phyloP scores from a whole-genome alignment of 2,329 filamentous ascomycete species.

The Amauroascus niger region DNA sequence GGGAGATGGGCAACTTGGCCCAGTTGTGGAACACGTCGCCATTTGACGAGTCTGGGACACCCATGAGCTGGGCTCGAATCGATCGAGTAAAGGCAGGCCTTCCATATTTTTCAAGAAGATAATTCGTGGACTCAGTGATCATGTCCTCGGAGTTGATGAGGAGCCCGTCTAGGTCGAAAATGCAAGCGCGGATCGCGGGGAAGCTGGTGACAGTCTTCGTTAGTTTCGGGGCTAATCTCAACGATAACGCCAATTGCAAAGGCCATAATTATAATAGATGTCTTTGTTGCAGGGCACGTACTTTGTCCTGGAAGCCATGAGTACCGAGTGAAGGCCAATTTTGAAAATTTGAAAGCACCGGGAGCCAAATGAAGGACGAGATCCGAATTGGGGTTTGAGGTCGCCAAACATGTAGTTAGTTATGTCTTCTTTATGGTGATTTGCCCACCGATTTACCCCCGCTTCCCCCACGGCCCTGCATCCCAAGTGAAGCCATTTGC shows the following conservation, averaged over 20 bases:
- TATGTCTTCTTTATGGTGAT: no score
- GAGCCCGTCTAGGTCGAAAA: slow-evolving; percentile 30
- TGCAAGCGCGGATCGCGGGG: slow-evolving; percentile 26
- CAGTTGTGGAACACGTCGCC: slow-evolving; percentile 27
- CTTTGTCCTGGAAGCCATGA: not conserved
- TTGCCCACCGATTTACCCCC: no score
- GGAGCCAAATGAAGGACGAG: not conserved
- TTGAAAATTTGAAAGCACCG: not conserved
- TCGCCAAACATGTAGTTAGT: no score
- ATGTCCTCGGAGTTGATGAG: slow-evolving; percentile 31
- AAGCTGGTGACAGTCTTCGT: slow-evolving; percentile 15
- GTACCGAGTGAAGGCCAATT: not conserved
- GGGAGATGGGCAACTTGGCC: slow-evolving; percentile 24
- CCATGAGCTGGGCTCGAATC: slow-evolving; percentile 22
- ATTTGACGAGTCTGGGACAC: slow-evolving; percentile 21
- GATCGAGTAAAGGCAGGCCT: slow-evolving; percentile 16
- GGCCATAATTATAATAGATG: no score
- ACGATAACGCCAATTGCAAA: not conserved
- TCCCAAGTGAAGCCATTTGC: no score
- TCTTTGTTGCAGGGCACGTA: no score
- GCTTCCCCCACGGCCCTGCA: no score
- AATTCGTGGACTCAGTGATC: slow-evolving; percentile 19
- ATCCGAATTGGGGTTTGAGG: no score
- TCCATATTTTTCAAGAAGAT: slow-evolving; percentile 19
- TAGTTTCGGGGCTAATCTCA: not conserved